Conservation (phyloP, 169 alveolate genomes). For the Eimeria maxima region DNA sequence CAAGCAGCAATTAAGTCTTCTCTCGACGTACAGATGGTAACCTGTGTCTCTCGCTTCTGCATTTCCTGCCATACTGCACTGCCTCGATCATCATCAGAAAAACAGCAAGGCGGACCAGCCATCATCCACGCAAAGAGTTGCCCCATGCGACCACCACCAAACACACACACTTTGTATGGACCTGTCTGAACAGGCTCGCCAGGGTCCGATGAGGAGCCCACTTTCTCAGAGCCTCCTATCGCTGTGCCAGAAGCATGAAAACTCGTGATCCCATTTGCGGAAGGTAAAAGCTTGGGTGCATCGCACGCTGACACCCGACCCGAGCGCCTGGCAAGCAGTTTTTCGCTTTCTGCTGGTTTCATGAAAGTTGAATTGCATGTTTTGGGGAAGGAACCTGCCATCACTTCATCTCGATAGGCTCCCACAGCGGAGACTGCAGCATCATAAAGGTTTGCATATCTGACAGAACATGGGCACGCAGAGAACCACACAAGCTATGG, state of each 20-base stretch:
- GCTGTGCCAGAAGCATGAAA: not conserved
- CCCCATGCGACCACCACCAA: conserved; percentile 83
- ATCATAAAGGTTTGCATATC: conserved; percentile 63
- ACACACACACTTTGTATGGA: conserved; percentile 76
- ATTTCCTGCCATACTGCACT: conserved; percentile 22
- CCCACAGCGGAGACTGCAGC: conserved; percentile 72
- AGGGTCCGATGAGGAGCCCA: conserved; percentile 1
- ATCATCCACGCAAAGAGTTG: conserved; percentile 81
- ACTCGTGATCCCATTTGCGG: not conserved
- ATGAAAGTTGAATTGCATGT: conserved; percentile 50
- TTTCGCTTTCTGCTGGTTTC: conserved; percentile 50
- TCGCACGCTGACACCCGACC: not conserved
- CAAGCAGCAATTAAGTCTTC: conserved; percentile 66
- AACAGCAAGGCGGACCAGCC: conserved; percentile 35
- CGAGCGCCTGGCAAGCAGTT: conserved; percentile 26
- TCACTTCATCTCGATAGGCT: conserved; percentile 58
- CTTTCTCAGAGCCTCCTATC: not conserved
- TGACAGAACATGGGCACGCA: conserved; percentile 1
- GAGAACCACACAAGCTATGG: not conserved
- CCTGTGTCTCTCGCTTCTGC: conserved; percentile 44
- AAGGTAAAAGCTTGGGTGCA: not conserved
- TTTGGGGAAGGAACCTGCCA: conserved; percentile 50
- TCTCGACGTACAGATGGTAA: conserved; percentile 61
- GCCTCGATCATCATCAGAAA: not conserved
- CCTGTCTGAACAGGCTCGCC: not conserved